phyloP scores from a whole-genome alignment of 1,139 yeast species.

The Suhomyces anneliseae region DNA sequence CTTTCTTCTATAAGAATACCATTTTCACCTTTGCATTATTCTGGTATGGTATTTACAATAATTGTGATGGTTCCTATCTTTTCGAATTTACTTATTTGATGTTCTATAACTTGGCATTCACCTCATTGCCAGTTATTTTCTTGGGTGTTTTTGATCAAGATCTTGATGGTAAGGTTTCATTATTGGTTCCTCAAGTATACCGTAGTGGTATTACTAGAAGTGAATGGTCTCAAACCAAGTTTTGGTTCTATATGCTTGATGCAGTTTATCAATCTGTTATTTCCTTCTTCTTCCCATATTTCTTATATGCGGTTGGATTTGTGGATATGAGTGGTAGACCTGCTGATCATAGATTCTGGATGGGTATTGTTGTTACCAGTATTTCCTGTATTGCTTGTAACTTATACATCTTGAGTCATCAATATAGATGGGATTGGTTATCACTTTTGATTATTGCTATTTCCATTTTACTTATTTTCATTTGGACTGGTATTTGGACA shows the following conservation, averaged over 20 bases:
- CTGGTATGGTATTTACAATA: slow-evolving; percentile 86
- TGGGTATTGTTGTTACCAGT: slow-evolving; percentile 78
- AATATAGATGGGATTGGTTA: slow-evolving; percentile 94
- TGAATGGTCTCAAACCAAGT: slow-evolving; percentile 80
- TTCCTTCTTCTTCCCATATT: slow-evolving; percentile 85
- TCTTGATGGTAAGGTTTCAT: slow-evolving; percentile 75
- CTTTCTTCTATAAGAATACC: slow-evolving; percentile 89
- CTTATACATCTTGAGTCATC: slow-evolving; percentile 74
- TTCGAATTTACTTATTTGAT: slow-evolving; percentile 90
- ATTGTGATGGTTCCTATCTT: slow-evolving; percentile 89
- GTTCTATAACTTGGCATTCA: slow-evolving; percentile 92
- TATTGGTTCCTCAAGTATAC: slow-evolving; percentile 89
- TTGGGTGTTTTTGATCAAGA: slow-evolving; percentile 94
- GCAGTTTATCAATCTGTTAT: slow-evolving; percentile 87
- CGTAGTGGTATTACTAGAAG: slow-evolving; percentile 76
- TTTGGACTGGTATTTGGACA: slow-evolving; percentile 94
- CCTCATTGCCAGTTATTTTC: slow-evolving; percentile 89
- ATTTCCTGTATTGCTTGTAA: slow-evolving; percentile 83
- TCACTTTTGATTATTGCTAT: slow-evolving; percentile 59
- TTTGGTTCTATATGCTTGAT: slow-evolving; percentile 82
- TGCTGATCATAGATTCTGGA: slow-evolving; percentile 79
- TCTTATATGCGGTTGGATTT: slow-evolving; percentile 58
- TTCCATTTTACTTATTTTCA: slow-evolving; percentile 67
- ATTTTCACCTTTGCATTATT: slow-evolving; percentile 84
- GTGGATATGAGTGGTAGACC: slow-evolving; percentile 63